A percentile compares a stretch with the other conserved stretches of the same genome.
Conservation (phyloP, 441 rosid genomes). For the Populus tomentosa region DNA sequence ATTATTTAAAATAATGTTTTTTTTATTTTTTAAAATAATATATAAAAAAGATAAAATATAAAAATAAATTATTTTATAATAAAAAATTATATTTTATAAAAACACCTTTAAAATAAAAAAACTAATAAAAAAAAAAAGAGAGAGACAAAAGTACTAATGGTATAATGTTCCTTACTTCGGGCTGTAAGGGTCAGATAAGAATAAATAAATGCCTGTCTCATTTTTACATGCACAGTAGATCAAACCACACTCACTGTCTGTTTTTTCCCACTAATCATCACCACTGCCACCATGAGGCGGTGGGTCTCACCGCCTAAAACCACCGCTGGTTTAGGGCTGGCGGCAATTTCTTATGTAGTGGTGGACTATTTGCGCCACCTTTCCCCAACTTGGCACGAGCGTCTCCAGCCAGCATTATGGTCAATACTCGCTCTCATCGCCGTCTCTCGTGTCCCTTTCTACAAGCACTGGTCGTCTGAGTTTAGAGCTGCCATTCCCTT, state of each 20-base stretch:
- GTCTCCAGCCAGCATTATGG: constrained; percentile 80
- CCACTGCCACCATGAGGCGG: constrained; percentile 19
- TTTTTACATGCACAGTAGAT: neutral
- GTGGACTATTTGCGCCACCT: constrained; percentile 76
- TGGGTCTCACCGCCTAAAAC: constrained; percentile 23
- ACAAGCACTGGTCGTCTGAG: constrained; percentile 82
- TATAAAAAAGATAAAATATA: too few species aligned
- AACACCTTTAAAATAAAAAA: neutral
- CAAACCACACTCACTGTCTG: neutral
- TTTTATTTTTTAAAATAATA: too few species aligned
- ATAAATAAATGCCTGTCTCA: neutral
- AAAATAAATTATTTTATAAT: too few species aligned
- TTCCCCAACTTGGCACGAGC: constrained; percentile 71
- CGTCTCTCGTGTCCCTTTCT: constrained; percentile 65
- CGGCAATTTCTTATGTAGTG: constrained; percentile 70
- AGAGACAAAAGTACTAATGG: neutral
- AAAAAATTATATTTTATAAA: too few species aligned
- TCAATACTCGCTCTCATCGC: constrained; percentile 55
- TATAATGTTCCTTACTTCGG: too few species aligned
- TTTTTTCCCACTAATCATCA: neutral
- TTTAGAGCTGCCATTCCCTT: constrained; percentile 65
- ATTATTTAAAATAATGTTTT: too few species aligned
- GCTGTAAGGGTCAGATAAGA: too few species aligned
- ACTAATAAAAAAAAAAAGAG: too few species aligned
- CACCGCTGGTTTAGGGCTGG: constrained; percentile 67